Evolutionary conservation across 768 basidiomycete genomes (phyloP).

Genomic region (Rhodotorula kratochvilovae): DNA sequence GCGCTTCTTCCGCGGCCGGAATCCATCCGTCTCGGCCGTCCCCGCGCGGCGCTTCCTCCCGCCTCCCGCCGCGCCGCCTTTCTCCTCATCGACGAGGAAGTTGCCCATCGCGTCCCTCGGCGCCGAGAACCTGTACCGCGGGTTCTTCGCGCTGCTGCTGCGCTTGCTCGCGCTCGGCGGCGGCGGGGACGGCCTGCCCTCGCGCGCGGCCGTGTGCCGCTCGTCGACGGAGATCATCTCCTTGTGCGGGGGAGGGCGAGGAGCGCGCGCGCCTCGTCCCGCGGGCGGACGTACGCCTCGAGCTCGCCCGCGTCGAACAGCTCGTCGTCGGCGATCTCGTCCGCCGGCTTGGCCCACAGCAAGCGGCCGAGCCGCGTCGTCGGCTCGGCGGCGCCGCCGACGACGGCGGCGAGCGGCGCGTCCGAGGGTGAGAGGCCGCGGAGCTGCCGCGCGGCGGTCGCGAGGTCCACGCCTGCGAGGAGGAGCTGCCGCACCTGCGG

Average conservation of each 20-base stretch:
- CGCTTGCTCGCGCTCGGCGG: background rate
- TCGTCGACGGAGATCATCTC: constrained; percentile 4
- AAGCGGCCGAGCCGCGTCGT: constrained; percentile 6
- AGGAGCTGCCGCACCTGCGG: constrained; percentile 9
- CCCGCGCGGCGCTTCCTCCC: background rate
- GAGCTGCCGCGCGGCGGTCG: background rate
- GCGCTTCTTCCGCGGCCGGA: background rate
- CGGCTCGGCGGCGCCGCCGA: too few species aligned
- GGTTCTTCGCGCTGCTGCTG: background rate
- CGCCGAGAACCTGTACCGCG: background rate
- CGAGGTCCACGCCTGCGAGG: constrained; percentile 13
- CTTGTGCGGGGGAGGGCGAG: background rate
- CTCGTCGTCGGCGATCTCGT: constrained; percentile 14
- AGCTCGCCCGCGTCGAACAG: constrained; percentile 33
- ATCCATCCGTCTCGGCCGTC: background rate
- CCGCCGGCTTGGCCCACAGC: constrained; percentile 16
- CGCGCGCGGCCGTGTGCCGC: background rate
- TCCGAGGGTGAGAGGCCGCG: too few species aligned
- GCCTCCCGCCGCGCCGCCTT: background rate
- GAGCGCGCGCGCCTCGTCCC: background rate
- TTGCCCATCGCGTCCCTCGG: background rate
- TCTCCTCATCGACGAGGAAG: too few species aligned
- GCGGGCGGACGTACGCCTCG: constrained; percentile 19
- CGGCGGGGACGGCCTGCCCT: too few species aligned
- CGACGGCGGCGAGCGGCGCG: too few species aligned